phyloP scores from a whole-genome alignment of 345 rosid species.

The Conringia planisiliqua region DNA sequence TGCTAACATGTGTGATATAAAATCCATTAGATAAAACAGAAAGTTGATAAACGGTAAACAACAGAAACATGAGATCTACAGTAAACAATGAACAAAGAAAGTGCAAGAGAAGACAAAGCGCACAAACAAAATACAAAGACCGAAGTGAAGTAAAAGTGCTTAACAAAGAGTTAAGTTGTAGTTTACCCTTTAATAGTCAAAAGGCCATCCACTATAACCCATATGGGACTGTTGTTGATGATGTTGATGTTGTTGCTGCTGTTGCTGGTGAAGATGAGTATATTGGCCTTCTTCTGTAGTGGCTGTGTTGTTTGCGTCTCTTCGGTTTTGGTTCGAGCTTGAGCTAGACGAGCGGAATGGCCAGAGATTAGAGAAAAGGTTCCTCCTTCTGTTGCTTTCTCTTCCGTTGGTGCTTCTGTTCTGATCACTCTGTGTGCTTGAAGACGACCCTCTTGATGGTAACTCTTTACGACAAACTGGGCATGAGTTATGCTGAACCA shows the following conservation, averaged over 20 bases:
- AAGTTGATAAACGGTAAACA: slow-evolving; percentile 12
- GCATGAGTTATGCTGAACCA: slow-evolving; percentile 76
- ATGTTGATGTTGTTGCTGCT: slow-evolving; percentile 17
- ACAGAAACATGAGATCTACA: slow-evolving; percentile 19
- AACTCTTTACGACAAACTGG: slow-evolving; percentile 89
- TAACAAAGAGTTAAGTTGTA: not conserved
- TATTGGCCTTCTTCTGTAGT: slow-evolving; percentile 49
- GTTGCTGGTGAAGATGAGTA: slow-evolving; percentile 7
- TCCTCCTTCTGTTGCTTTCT: slow-evolving; percentile 59
- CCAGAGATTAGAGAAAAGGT: slow-evolving; percentile 61
- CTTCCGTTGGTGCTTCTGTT: slow-evolving; percentile 42
- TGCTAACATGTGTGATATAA: slow-evolving; percentile 22
- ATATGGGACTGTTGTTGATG: slow-evolving; percentile 37
- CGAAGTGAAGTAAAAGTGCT: slow-evolving; percentile 10
- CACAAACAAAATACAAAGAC: slow-evolving; percentile 16
- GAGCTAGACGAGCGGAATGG: slow-evolving; percentile 68
- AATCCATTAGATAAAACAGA: not conserved
- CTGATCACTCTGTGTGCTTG: slow-evolving; percentile 44
- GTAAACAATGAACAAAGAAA: slow-evolving; percentile 21
- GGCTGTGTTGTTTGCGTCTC: slow-evolving; percentile 42
- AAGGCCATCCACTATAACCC: slow-evolving; percentile 88
- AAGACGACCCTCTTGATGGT: slow-evolving; percentile 50
- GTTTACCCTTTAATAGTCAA: slow-evolving; percentile 44
- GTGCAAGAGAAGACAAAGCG: slow-evolving; percentile 8
- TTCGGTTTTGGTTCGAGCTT: slow-evolving; percentile 33